Base-by-base conservation (phyloP, 352 stramenopile genomes). In the Phytophthora europaea region DNA sequence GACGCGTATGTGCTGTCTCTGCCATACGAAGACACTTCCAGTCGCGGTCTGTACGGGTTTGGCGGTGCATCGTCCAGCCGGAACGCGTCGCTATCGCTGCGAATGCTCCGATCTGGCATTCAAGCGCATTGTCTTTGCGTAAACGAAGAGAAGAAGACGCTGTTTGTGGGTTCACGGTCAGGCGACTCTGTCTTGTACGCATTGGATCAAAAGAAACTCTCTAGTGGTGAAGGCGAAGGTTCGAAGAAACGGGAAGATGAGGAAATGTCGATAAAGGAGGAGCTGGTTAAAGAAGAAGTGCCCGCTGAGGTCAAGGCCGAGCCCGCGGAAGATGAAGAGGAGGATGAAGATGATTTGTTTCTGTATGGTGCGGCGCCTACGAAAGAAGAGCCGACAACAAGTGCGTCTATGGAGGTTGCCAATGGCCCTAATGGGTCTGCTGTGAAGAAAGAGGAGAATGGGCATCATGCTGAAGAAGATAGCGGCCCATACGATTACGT, bases 101-200 rank as follows among this genome's bases (percentile, higher is more conserved):
- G 83, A 31, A 82, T 91, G 61, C 62, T 95, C 6, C 75, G 74
- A 8, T 82, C 80, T 4, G 73, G 82, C 1, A 73, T 89, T 5
- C 70, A 76, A 12, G 79, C 85, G 8, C 90, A 79, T 36, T 94
- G 88, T 55, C 40, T 96, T 54, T 87, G 78, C 36, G 75, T 91
- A 15, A 78, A 95, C 50, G 60, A 87, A n/a, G 72, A 83, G 13
- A 81, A 77, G 26, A 87, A 90, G 56, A 92, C 87, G 9, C 45
- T 96, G 9, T 96, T 96, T 68, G 72, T 96, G 16, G 90, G 90
- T n/a, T 94, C 90, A 45, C 76, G 88, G 13, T 92, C 87, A 0
- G 90, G 90, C 1, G 88, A 96, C 61, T 96, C 90, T 2, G 75
- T 94, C 28, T 50, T 96, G 18, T 94, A 90, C 55, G 67, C 83